A percentile compares a stretch with the other conserved stretches of the same genome.
Evolutionary conservation across 305 asterid species (phyloP).

Genomic region (Andrographis paniculata): DNA sequence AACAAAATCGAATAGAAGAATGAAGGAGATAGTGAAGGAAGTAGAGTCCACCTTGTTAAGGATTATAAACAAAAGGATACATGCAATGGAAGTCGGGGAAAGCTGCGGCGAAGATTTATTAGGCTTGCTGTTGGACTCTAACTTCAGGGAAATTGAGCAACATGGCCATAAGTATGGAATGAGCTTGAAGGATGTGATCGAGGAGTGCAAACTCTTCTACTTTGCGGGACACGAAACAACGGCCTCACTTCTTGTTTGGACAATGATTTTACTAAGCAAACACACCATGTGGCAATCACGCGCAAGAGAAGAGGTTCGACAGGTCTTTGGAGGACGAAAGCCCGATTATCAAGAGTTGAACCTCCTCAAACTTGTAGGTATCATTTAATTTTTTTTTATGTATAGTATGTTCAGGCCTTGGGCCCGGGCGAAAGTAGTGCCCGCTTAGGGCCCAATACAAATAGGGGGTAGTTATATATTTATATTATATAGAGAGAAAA

Average conservation of each 20-base stretch:
- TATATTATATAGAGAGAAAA: too few species aligned
- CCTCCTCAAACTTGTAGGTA: constrained; percentile 36
- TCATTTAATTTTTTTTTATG: not conserved
- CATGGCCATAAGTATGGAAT: constrained; percentile 25
- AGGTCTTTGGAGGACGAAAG: constrained; percentile 20
- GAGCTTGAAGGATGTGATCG: constrained; percentile 21
- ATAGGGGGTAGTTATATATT: too few species aligned
- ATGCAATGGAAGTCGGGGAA: constrained; percentile 30
- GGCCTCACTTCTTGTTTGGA: constrained; percentile 41
- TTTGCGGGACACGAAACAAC: constrained; percentile 62
- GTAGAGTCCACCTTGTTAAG: constrained; percentile 20
- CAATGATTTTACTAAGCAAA: constrained; percentile 35
- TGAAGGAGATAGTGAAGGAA: constrained; percentile 34
- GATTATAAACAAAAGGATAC: constrained; percentile 29
- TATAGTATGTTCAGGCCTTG: not conserved
- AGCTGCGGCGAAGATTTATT: constrained; percentile 26
- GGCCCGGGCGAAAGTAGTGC: too few species aligned
- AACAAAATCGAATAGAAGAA: constrained; percentile 29
- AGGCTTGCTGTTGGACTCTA: constrained; percentile 33
- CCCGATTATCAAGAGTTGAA: constrained; percentile 28
- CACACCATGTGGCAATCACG: constrained; percentile 42
- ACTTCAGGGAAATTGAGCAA: constrained; percentile 26
- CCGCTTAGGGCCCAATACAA: too few species aligned
- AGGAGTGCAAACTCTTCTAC: constrained; percentile 29
- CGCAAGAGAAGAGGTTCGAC: constrained; percentile 46